These are phyloP conservation scores for Boechera retrofracta DNA, from an alignment of 345 rosid genomes.

Conservation along the genomic window DNA sequence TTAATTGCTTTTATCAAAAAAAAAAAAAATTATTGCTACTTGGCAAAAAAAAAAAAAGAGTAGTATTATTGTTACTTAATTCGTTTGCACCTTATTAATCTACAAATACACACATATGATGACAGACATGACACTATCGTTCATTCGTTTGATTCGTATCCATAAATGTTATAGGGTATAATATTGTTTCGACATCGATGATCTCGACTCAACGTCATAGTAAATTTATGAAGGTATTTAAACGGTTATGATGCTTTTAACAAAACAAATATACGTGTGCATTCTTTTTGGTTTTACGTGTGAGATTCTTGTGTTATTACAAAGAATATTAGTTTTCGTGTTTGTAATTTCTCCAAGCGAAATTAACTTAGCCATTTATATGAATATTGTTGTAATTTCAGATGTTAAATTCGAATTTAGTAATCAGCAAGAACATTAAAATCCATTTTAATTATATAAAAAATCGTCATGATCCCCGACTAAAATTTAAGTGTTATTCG, in stretches of 20 bases:
- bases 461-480: neutral
- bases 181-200: neutral
- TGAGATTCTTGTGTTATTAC: neutral
- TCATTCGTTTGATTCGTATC: neutral
- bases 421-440: neutral
- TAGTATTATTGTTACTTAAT: neutral
- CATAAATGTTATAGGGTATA: neutral
- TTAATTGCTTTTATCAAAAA: neutral
- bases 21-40: neutral
- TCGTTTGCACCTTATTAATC: neutral
- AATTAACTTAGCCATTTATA: neutral
- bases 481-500: neutral
- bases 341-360: neutral
- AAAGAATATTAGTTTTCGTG: neutral
- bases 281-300: neutral
- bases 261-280: neutral
- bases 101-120: neutral
- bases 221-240: neutral
- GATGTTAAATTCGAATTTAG: neutral
- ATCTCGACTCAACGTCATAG: neutral
- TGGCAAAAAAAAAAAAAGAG: neutral
- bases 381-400: neutral
- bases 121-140: neutral
- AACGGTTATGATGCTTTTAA: neutral
- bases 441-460: neutral